These are phyloP conservation scores for Hanseniaspora taiwanica DNA, from an alignment of 805 yeast genomes.

Conservation along the genomic window DNA sequence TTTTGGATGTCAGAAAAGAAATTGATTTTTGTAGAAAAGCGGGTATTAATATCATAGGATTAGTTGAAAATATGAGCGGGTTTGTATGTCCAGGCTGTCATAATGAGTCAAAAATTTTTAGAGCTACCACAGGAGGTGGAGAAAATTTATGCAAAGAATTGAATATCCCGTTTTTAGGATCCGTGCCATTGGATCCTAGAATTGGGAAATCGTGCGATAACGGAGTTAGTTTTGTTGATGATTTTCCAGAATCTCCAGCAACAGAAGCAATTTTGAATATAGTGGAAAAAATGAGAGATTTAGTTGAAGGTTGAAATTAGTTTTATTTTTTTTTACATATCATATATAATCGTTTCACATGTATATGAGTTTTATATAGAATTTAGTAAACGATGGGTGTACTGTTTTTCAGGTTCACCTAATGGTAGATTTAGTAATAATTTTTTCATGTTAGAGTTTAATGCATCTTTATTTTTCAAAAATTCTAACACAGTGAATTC, in stretches of 20 bases:
- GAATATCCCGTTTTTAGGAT: conserved; percentile 68
- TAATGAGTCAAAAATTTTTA: conserved; percentile 79
- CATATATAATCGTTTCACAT: too few relatives aligned
- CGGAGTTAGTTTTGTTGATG: conserved; percentile 75
- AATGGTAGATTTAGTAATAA: conserved; percentile 13
- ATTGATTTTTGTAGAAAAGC: conserved; percentile 92
- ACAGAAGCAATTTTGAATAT: conserved; percentile 74
- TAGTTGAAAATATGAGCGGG: conserved; percentile 97
- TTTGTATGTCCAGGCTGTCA: conserved; percentile 93
- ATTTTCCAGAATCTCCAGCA: conserved; percentile 86
- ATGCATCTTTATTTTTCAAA: conserved; percentile 2
- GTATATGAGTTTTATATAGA: conserved; percentile 7
- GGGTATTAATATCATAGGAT: conserved; percentile 67
- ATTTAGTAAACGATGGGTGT: conserved; percentile 20
- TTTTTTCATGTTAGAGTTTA: conserved; percentile 2
- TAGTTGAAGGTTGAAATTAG: conserved; percentile 21
- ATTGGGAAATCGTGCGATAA: conserved; percentile 80
- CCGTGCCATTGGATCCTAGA: conserved; percentile 92
- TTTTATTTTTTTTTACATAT: background rate
- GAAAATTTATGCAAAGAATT: conserved; percentile 67
- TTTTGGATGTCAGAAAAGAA: conserved; percentile 89
- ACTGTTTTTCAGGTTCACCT: conserved; percentile 20
- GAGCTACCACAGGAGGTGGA: conserved; percentile 97
- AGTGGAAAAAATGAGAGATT: conserved; percentile 56
- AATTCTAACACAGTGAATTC: conserved; percentile 26